These are phyloP conservation scores for Populus deltoides DNA, from an alignment of 345 rosid genomes.

Conservation along the genomic window DNA sequence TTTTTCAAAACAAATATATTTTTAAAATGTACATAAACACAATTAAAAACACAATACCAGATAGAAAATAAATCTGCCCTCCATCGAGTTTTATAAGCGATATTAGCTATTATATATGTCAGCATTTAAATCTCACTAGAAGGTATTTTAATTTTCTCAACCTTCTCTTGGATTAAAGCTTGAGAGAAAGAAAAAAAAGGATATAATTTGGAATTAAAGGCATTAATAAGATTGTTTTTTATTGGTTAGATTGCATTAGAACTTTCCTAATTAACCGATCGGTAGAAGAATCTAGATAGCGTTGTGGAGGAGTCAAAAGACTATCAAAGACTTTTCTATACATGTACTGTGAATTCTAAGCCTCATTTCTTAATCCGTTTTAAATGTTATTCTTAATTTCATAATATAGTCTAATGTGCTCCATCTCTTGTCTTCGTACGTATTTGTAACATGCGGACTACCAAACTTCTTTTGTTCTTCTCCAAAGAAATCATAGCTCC, in stretches of 20 bases:
- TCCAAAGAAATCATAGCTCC: background rate
- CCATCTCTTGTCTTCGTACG: background rate
- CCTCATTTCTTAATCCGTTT: background rate
- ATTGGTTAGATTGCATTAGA: background rate
- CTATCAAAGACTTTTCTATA: background rate
- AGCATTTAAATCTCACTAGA: too few relatives aligned
- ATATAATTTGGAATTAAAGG: background rate
- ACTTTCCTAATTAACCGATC: background rate
- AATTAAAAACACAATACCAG: too few relatives aligned
- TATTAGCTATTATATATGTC: too few relatives aligned
- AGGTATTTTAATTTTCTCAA: too few relatives aligned
- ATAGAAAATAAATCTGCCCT: too few relatives aligned
- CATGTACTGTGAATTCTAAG: background rate
- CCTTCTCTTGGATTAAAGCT: too few relatives aligned
- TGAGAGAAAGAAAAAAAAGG: background rate
- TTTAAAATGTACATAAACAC: too few relatives aligned
- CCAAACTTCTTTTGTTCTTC: background rate
- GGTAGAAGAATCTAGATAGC: background rate
- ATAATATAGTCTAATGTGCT: background rate
- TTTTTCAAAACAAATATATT: too few relatives aligned
- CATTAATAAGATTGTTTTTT: background rate
- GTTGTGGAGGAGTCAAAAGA: background rate
- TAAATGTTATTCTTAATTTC: background rate
- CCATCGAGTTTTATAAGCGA: too few relatives aligned
- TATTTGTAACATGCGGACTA: background rate